phyloP scores from a whole-genome alignment of 2,329 filamentous ascomycete genomes.

The Coniochaeta sp. region DNA sequence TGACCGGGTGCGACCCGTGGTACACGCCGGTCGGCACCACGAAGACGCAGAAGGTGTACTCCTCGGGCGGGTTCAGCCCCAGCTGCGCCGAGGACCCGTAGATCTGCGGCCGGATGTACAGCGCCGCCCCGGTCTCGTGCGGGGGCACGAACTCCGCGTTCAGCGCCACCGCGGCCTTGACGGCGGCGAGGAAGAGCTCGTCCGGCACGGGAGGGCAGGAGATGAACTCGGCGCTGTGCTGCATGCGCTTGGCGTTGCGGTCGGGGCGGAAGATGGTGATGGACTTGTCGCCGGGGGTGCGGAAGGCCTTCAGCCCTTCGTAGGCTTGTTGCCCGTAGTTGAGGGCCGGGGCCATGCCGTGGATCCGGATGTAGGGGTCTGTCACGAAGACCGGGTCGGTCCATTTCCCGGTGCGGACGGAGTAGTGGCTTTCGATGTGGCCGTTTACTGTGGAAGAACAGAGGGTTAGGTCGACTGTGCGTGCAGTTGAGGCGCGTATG shows the following conservation, averaged over 20 bases:
- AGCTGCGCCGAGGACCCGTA: conserved; percentile 86
- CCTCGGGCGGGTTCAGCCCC: conserved; percentile 77
- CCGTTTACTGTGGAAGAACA: conserved; percentile 64
- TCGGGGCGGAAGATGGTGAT: conserved; percentile 86
- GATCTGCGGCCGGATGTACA: conserved; percentile 86
- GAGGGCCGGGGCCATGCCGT: conserved; percentile 89
- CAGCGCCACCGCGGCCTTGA: conserved; percentile 72
- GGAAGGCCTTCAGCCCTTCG: conserved; percentile 97
- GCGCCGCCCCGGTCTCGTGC: conserved; percentile 77
- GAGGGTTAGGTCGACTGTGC: neutral
- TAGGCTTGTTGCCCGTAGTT: conserved; percentile 98
- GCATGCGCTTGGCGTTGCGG: conserved; percentile 77
- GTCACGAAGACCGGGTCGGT: conserved; percentile 68
- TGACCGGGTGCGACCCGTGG: conserved; percentile 83
- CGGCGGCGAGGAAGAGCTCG: conserved; percentile 66
- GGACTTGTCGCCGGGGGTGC: conserved; percentile 55
- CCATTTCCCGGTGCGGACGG: conserved; percentile 68
- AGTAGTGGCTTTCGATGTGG: conserved; percentile 85
- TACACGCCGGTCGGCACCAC: conserved; percentile 91
- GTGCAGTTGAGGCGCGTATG: neutral
- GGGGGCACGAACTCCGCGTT: conserved; percentile 92
- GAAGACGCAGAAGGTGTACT: conserved; percentile 87
- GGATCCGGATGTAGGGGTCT: conserved; percentile 79
- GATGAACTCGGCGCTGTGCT: conserved; percentile 75
- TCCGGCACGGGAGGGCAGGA: conserved; percentile 76